Evolutionary conservation across 2,329 filamentous ascomycete species (phyloP), one percentile per base, ranked within the genome.

Genomic region (Diaporthe batatas): DNA sequence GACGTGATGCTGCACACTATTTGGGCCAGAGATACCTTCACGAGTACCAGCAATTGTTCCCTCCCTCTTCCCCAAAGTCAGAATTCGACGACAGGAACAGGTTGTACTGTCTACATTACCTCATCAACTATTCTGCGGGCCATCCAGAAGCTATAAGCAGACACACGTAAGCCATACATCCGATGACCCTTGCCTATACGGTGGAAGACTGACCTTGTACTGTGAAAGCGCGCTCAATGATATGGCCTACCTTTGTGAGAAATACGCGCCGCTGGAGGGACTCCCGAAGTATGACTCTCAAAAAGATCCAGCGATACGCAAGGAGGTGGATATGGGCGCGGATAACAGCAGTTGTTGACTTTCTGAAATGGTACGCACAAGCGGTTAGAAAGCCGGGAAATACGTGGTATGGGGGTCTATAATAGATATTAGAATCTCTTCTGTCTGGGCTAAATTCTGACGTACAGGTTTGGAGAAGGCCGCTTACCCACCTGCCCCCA

Each of bases 391-490:
- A n/a, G n/a, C n/a, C n/a, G n/a, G n/a, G n/a, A n/a, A n/a, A n/a
- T n/a, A n/a, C n/a, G n/a, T n/a, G n/a, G n/a, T n/a, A n/a, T n/a
- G n/a, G n/a, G n/a, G n/a, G n/a, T n/a, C n/a, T n/a, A n/a, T n/a
- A n/a, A n/a, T n/a, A n/a, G n/a, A n/a, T n/a, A n/a, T n/a, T n/a
- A n/a, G n/a, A n/a, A n/a, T n/a, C n/a, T n/a, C n/a, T n/a, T n/a
- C n/a, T n/a, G n/a, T n/a, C n/a, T n/a, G n/a, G n/a, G n/a, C 54
- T 57, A 39, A 57, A 36, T 36, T 57, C 54, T 57, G 54, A 57
- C 32, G n/a, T 21, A 36, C 18, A 29, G 53, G 29, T 55, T 18
- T 55, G 53, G 53, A 36, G 54, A 21, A 57, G 34, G 29, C n/a
- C 32, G 54, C 54, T 57, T 57, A 32, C 32, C 54, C 54, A 39